A percentile compares a stretch with the other conserved stretches of the same genome.
Conservation (phyloP, 2,329 filamentous ascomycete species). For the Colletotrichum somersetense region DNA sequence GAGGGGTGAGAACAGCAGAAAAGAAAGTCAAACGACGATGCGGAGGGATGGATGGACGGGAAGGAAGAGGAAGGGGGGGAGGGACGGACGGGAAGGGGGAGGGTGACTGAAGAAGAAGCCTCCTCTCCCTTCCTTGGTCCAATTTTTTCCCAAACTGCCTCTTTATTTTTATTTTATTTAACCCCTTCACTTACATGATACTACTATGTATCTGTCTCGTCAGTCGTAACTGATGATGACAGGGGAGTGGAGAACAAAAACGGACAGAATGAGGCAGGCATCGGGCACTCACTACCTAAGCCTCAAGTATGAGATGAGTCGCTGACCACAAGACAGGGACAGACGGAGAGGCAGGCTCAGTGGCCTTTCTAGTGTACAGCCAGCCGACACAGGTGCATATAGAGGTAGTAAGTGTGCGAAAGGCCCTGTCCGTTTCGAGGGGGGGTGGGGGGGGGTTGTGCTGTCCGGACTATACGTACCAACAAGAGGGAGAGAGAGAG, state of each 20-base stretch:
- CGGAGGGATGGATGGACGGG: background rate
- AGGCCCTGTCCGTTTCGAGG: background rate
- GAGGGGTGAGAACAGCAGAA: background rate
- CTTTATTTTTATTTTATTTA: background rate
- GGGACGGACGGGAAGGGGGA: no score
- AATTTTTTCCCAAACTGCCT: no score
- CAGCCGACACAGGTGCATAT: background rate
- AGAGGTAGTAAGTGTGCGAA: background rate
- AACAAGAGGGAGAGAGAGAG: background rate
- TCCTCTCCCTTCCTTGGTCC: background rate
- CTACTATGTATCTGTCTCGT: background rate
- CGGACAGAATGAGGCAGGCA: slow-evolving; percentile 13
- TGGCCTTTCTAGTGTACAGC: background rate
- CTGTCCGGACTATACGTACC: background rate
- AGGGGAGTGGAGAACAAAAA: slow-evolving; percentile 2
- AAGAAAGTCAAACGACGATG: slow-evolving; percentile 10
- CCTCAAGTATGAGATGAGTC: slow-evolving; percentile 5
- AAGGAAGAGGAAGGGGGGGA: background rate
- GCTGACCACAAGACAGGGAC: background rate
- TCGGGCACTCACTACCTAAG: background rate
- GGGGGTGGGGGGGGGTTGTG: background rate
- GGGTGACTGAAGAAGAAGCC: background rate
- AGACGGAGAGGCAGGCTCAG: background rate
- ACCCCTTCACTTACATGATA: background rate
- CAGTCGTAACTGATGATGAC: background rate